phyloP scores from a whole-genome alignment of 768 basidiomycete genomes.

The Cystobasidium ongulense region DNA sequence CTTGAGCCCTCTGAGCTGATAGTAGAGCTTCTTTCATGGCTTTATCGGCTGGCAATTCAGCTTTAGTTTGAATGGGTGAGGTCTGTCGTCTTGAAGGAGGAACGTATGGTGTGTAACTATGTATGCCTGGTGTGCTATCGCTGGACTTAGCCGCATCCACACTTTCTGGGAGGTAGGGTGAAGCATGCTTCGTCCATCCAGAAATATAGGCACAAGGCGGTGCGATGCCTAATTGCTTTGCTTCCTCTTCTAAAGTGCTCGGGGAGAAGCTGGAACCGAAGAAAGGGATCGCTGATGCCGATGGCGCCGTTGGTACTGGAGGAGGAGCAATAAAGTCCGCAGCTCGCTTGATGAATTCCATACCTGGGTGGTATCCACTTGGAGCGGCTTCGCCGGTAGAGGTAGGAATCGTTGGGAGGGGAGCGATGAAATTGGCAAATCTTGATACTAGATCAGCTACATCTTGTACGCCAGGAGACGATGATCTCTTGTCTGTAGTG shows the following conservation, averaged over 20 bases:
- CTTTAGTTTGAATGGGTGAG: neutral
- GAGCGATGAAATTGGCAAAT: neutral
- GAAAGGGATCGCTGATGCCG: neutral
- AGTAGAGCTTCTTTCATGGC: neutral
- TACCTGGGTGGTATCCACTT: neutral
- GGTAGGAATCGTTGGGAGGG: neutral
- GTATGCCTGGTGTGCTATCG: neutral
- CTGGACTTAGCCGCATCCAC: neutral
- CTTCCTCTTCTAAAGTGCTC: too few relatives aligned
- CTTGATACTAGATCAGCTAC: neutral
- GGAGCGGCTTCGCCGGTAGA: neutral
- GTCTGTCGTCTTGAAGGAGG: neutral
- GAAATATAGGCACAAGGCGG: neutral
- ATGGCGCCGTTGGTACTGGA: neutral
- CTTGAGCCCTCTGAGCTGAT: neutral
- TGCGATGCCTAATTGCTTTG: too few relatives aligned
- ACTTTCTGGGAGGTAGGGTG: neutral
- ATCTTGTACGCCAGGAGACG: neutral
- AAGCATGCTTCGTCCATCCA: neutral
- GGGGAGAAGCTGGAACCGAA: too few relatives aligned
- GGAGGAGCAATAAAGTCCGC: neutral
- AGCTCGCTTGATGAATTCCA: slow-evolving; percentile 5
- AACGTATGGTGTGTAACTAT: neutral
- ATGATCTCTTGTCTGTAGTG: neutral
- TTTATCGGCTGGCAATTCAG: neutral